Base-by-base conservation (phyloP, 1,284 basidiomycete genomes). In the Taiwanofungus camphoratus region DNA sequence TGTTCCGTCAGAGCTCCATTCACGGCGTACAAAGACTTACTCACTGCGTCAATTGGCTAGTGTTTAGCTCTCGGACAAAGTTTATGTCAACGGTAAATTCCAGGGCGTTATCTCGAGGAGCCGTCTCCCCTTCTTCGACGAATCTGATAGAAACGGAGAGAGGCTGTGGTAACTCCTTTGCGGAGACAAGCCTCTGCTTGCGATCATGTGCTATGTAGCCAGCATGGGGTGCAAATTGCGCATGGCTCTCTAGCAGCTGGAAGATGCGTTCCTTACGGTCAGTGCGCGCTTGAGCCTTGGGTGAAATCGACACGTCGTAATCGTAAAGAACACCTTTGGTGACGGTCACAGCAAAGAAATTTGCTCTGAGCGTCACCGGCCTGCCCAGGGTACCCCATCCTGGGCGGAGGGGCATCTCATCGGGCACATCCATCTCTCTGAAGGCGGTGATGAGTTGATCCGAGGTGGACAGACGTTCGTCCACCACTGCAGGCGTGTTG, bases 351-450 rank as follows among this genome's bases (percentile, higher is more conserved):
- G 80, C 51, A 56, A 85, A 86, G 59, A 86, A 84, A 55, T 88
- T 88, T 30, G 82, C 67, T 1, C 85, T 71, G 5, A 87, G 60
- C 0, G 62, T 70, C 37, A 79, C 71, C 0, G 66, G 45, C 2
- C 46, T 67, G 2, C 86, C 86, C 1, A 62, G 54, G 0, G 73
- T 82, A 6, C 85, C 85, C 49, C 70, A 87, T 0, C 79, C 79
- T 0, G 83, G 82, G 6, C 86, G 76, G 3, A 77, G 63, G 4
- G 83, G 84, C 9, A 74, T 74, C 6, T 70, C 66, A 2, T 67
- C 63, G 12, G 57, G 46, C 1, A 62, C 53, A 11, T 63, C 48
- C 5, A 63, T 27, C 0, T 55, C 53, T 29, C 68, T 70, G 58
- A 84, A 74, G 0, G 68, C 61, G 2, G 59, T 54, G 21, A 82